Conservation (phyloP, 2,329 filamentous ascomycete species). For the Ascochyta lentis region DNA sequence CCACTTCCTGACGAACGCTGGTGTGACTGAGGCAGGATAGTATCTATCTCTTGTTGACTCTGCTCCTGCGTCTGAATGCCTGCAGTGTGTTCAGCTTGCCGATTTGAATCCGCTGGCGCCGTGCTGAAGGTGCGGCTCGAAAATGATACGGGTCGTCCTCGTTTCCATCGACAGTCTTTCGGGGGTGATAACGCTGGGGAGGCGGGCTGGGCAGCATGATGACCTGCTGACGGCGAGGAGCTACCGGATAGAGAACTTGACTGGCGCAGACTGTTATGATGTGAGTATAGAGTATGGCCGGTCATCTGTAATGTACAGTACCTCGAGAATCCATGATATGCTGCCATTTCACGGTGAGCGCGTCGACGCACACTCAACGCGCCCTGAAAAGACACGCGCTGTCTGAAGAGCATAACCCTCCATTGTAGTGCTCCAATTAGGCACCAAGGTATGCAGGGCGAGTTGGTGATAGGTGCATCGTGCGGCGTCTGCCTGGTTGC, state of each 20-base stretch:
- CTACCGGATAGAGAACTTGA: neutral
- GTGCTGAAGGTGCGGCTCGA: constrained; percentile 15
- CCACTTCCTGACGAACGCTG: neutral
- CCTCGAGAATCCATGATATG: neutral
- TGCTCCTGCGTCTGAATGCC: neutral
- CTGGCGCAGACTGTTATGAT: neutral
- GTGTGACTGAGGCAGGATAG: neutral
- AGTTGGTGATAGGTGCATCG: constrained; percentile 10
- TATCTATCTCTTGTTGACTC: neutral
- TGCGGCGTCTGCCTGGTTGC: constrained; percentile 31
- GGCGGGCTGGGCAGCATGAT: constrained; percentile 15
- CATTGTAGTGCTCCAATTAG: constrained; percentile 44
- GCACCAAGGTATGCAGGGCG: constrained; percentile 31
- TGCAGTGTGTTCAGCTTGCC: neutral
- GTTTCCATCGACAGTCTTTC: constrained; percentile 26
- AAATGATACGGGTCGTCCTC: constrained; percentile 25
- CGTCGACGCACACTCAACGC: constrained; percentile 28
- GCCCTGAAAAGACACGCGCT: constrained; percentile 36
- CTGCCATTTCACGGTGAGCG: constrained; percentile 23
- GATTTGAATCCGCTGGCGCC: neutral
- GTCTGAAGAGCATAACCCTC: constrained; percentile 44
- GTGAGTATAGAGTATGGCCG: neutral
- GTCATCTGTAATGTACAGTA: neutral
- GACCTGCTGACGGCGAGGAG: neutral
- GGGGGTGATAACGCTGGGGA: constrained; percentile 5